These are phyloP conservation scores for Epichloe gansuensis DNA, from an alignment of 2,329 filamentous ascomycete genomes.

Conservation along the genomic window DNA sequence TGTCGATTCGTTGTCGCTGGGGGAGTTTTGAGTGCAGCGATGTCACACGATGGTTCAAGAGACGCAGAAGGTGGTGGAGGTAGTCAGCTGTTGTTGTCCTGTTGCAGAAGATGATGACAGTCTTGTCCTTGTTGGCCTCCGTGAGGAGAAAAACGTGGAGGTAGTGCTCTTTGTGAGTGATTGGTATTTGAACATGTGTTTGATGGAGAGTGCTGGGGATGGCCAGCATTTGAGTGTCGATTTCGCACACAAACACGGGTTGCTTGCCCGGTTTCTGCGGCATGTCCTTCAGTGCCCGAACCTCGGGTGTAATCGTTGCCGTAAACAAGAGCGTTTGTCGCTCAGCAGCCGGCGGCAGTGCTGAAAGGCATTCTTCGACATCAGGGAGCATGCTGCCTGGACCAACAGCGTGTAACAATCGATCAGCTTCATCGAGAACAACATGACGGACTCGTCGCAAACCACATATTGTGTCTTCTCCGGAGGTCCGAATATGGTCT, in stretches of 20 bases:
- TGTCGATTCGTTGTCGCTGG: slow-evolving; percentile 73
- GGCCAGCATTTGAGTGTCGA: slow-evolving; percentile 61
- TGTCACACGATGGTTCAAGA: slow-evolving; percentile 81
- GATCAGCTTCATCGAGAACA: slow-evolving; percentile 91
- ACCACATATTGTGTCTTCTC: slow-evolving; percentile 77
- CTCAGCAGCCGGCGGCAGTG: slow-evolving; percentile 61
- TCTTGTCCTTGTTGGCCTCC: slow-evolving; percentile 58
- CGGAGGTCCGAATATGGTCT: slow-evolving; percentile 84
- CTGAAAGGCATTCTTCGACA: slow-evolving; percentile 74
- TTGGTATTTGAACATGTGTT: slow-evolving; percentile 74
- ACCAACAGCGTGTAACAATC: slow-evolving; percentile 60
- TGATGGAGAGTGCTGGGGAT: slow-evolving; percentile 73
- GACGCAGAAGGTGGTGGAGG: slow-evolving; percentile 74
- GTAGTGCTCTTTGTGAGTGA: slow-evolving; percentile 91
- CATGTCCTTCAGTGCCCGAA: slow-evolving; percentile 71
- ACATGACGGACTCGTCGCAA: slow-evolving; percentile 70
- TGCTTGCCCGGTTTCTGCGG: slow-evolving; percentile 55
- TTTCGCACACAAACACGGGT: slow-evolving; percentile 79
- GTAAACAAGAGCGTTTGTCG: slow-evolving; percentile 95
- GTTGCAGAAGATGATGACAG: slow-evolving; percentile 90
- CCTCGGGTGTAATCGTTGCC: slow-evolving; percentile 86
- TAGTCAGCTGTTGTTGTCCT: slow-evolving; percentile 78
- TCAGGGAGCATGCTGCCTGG: slow-evolving; percentile 88
- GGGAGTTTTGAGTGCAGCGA: slow-evolving; percentile 82
- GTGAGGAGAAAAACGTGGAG: slow-evolving; percentile 81